phyloP scores from a whole-genome alignment of 306 rosid genomes.

The Glycyrrhiza uralensis region DNA sequence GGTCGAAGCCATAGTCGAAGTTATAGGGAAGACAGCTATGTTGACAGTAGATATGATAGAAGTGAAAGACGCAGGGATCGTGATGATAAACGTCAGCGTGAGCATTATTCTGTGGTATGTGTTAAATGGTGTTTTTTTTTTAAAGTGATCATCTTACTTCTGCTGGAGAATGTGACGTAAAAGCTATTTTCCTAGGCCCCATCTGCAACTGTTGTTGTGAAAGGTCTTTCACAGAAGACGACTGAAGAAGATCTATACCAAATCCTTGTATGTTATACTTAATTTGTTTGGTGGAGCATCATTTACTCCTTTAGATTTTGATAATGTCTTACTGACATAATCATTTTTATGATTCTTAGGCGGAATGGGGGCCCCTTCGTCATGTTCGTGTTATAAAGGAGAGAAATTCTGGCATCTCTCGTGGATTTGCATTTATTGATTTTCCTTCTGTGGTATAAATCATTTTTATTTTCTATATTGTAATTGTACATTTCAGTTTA shows the following conservation, averaged over 20 bases:
- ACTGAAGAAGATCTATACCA: slow-evolving; percentile 95
- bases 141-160: slow-evolving; percentile 15
- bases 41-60: slow-evolving; percentile 68
- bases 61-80: slow-evolving; percentile 77
- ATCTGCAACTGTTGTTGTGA: slow-evolving; percentile 95
- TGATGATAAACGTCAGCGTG: slow-evolving; percentile 75
- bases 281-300: slow-evolving; percentile 26
- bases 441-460: slow-evolving; percentile 88
- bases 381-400: slow-evolving; percentile 98
- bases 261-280: slow-evolving; percentile 70
- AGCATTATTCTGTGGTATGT: slow-evolving; percentile 73
- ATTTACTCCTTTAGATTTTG: not conserved
- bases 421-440: slow-evolving; percentile 98
- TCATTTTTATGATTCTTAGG: slow-evolving; percentile 44
- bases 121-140: slow-evolving; percentile 4
- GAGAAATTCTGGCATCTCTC: slow-evolving; percentile 87
- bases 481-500: slow-evolving; percentile 14
- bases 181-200: slow-evolving; percentile 66
- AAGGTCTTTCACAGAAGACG: slow-evolving; percentile 94
- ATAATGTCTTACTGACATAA: not conserved
- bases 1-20: slow-evolving; percentile 76
- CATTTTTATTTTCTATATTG: slow-evolving; percentile 8
- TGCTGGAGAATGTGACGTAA: slow-evolving; percentile 15
- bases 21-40: slow-evolving; percentile 80
- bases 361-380: slow-evolving; percentile 99